Conservation (phyloP, 1,139 yeast species). For the Suhomyces ambrosiae region DNA sequence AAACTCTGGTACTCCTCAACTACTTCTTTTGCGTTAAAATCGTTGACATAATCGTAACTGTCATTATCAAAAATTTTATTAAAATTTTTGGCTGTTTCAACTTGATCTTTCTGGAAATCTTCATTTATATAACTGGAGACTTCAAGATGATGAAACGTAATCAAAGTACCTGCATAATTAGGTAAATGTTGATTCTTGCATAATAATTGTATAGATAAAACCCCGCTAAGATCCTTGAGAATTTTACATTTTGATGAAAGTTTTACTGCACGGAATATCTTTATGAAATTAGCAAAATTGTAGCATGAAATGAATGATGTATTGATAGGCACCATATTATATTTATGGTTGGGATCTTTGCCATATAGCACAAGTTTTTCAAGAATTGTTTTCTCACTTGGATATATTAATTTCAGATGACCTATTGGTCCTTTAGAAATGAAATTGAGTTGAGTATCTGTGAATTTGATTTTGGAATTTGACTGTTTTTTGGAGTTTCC, state of each 20-base stretch:
- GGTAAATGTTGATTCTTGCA: constrained; percentile 36
- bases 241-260: constrained; percentile 63
- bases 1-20: constrained; percentile 19
- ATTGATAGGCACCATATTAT: constrained; percentile 22
- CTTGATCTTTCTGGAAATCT: constrained; percentile 10
- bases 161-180: constrained; percentile 58
- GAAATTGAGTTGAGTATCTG: constrained; percentile 46
- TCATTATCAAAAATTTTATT: constrained; percentile 29
- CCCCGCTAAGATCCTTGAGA: constrained; percentile 57
- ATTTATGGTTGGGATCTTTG: constrained; percentile 6
- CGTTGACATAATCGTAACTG: constrained; percentile 25
- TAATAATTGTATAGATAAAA: constrained; percentile 50
- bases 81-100: constrained; percentile 10
- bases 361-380: constrained; percentile 44
- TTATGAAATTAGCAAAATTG: constrained; percentile 55
- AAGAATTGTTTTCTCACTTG: constrained; percentile 61
- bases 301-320: constrained; percentile 43
- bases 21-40: constrained; percentile 12
- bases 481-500: constrained; percentile 8
- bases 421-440: constrained; percentile 74
- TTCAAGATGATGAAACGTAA: constrained; percentile 64
- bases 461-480: constrained; percentile 16
- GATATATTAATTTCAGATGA: constrained; percentile 64
- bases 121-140: constrained; percentile 25
- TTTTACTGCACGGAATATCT: constrained; percentile 54